Base-by-base conservation (phyloP, 441 rosid species). In the Arabidopsis lyrata region DNA sequence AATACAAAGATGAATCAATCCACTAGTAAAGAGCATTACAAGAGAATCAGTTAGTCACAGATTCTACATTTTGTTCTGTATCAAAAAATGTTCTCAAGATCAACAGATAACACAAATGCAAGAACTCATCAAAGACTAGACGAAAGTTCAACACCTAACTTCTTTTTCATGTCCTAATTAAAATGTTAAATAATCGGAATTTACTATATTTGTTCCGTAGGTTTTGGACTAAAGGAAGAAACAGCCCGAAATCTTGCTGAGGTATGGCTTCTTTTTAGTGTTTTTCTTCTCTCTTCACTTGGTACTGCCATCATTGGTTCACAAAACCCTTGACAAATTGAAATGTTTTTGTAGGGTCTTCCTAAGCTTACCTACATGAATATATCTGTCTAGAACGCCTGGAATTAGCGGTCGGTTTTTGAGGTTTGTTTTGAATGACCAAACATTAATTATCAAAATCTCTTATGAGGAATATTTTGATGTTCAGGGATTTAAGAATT, bases 221-320 rank as follows among this genome's bases (percentile, higher is more conserved):
- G 89, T 63, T 92, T 90, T 84, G 85, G 85, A 83, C 80, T 92
- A 63, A 88, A 81, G 45, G 98, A 92, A 64, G 78, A 81, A 75
- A 81, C 82, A 77, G 86, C 83, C 68, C 84, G 80, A 29, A 32
- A 4, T 12, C 8, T 66, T 7, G 53, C 52, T 18, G 35, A 11
- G 68, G 78, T 75, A 42, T 66, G 47, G 8, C 8, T 49, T 42
- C 20, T 13, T 56, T 56, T 7, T 29, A 13, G 9, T 36, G 12
- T 56, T 65, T 24, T 10, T 55, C 42, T 44, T 57, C 36, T 48
- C 45, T 32, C 34, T 31, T 41, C 16, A 7, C 20, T 57, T 48
- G 52, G 31, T 29, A 29, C 31, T 6, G 3, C 27, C 27, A 24
- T 24, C 27, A 24, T 3, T 24, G 45, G 16, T 39, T 24, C 39